Evolutionary conservation across 139 green algal genomes (phyloP), one percentile per base, ranked within the genome.

Genomic region (Chlorella sp.): DNA sequence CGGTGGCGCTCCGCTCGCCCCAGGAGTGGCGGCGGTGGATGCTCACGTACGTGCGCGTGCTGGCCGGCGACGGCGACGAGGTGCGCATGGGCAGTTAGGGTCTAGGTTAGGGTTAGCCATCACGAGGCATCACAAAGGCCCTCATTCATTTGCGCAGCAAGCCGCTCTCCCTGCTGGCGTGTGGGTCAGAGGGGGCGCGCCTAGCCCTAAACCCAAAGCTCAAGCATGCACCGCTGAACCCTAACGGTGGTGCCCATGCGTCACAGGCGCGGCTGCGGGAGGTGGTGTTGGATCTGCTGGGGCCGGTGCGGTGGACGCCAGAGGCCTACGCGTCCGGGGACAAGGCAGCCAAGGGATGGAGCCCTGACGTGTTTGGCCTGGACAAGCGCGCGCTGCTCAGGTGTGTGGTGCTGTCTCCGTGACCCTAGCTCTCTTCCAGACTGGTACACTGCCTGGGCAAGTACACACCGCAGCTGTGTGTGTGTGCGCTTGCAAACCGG

Each of bases 1-100:
- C 86, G 31, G 71, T 84, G 55, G 76, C 77, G 5, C 64, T 94
- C 67, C 35, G 70, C 34, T 82, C 69, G 17, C 66, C 71, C 0
- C 31, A 68, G 26, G 89, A 94, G 69, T 91, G 85, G 77, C 68
- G 75, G 35, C 72, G 77, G 49, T 92, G 83, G 82, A 82, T 93
- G 27, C 35, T 76, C 0, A 83, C 83, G 2, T 94, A 94, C 69
- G 85, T 80, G 20, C 70, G 76, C 36, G 60, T 86, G 51, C 77
- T 92, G 49, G 64, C 77, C 17, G 71, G 49, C 26, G 76, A 80
- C 26, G 76, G 50, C 60, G 80, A 86, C 49, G 70, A 78, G 77
- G 83, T 87, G 62, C 3, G 68, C 2, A 42, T 59, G 3, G 24
- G 27, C 17, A 36, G 2, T 5, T 34, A 5, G 26, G 34, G 35